A percentile compares a stretch with the other conserved stretches of the same genome.
Conservation (phyloP, 2,329 filamentous ascomycete species). For the Aquanectria penicillioides region DNA sequence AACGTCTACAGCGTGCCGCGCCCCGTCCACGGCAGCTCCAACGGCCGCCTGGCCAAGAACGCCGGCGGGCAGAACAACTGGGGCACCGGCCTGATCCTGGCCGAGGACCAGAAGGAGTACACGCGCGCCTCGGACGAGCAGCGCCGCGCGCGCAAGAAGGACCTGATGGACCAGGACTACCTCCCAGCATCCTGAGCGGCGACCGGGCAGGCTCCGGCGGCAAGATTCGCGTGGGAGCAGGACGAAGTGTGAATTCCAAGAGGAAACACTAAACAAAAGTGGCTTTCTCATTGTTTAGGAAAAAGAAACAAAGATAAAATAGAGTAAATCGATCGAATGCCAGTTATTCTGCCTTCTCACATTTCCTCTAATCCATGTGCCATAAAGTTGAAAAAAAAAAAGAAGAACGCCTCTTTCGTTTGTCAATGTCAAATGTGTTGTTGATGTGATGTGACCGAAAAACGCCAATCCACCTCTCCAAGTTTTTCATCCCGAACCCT, state of each 20-base stretch:
- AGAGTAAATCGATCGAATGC: slow-evolving; percentile 18
- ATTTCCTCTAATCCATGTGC: slow-evolving; percentile 22
- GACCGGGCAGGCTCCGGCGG: slow-evolving; percentile 73
- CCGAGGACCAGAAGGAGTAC: slow-evolving; percentile 98
- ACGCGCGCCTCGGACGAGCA: slow-evolving; percentile 70
- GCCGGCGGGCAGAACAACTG: slow-evolving; percentile 88
- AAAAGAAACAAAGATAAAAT: neutral
- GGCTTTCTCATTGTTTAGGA: neutral
- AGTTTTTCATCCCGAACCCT: too few species aligned
- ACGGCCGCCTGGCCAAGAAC: slow-evolving; percentile 74
- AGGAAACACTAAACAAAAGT: slow-evolving; percentile 60
- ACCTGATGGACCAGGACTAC: slow-evolving; percentile 96
- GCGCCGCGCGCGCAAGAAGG: slow-evolving; percentile 74
- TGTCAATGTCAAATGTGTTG: too few species aligned
- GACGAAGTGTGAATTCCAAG: slow-evolving; percentile 84
- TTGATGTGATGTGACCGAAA: slow-evolving; percentile 26
- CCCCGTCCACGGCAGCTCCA: slow-evolving; percentile 82
- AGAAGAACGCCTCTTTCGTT: slow-evolving; percentile 22
- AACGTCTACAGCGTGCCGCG: slow-evolving; percentile 95
- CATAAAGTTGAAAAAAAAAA: too few species aligned
- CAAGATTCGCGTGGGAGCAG: slow-evolving; percentile 83
- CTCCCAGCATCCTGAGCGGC: slow-evolving; percentile 85
- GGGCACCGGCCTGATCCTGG: slow-evolving; percentile 84
- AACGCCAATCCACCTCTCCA: slow-evolving; percentile 23
- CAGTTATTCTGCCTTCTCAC: slow-evolving; percentile 11